A percentile compares a stretch with the other conserved stretches of the same genome.
Conservation (phyloP, 495 filamentous ascomycete species). For the Penicillium psychrofluorescens region DNA sequence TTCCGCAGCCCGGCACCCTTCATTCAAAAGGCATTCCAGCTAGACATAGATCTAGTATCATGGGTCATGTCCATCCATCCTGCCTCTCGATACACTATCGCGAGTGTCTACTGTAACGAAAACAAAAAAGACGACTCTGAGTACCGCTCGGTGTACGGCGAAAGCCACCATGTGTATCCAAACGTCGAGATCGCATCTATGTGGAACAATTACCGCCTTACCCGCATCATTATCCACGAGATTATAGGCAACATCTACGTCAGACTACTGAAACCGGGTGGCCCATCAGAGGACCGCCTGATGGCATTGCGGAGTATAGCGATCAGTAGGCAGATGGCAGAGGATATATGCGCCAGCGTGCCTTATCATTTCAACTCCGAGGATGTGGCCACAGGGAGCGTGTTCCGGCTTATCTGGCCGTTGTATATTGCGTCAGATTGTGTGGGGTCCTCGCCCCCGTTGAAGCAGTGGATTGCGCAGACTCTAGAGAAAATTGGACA, state of each 20-base stretch:
- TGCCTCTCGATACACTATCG: too few species aligned
- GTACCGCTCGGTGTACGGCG: conserved; percentile 10
- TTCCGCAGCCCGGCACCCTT: too few species aligned
- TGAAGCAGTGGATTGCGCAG: conserved; percentile 6
- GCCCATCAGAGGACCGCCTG: not conserved
- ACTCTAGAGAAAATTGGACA: conserved; percentile 9
- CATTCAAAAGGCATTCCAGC: too few species aligned
- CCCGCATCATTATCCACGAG: conserved; percentile 39
- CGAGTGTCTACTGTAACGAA: too few species aligned
- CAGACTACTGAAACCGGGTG: not conserved
- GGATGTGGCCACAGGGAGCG: too few species aligned
- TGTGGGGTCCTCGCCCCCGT: not conserved
- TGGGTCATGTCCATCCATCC: too few species aligned
- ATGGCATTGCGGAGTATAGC: conserved; percentile 5
- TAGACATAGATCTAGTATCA: too few species aligned
- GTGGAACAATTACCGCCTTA: conserved; percentile 54
- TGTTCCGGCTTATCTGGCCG: conserved; percentile 9
- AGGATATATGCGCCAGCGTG: conserved; percentile 26
- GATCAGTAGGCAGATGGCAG: conserved; percentile 16
- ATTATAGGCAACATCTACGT: too few species aligned
- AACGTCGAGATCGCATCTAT: conserved; percentile 44
- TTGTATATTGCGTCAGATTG: conserved; percentile 17
- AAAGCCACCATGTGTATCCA: conserved; percentile 45
- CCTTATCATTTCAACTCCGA: conserved; percentile 11
- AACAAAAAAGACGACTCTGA: too few species aligned